Evolutionary conservation across 2,329 filamentous ascomycete species (phyloP).

Genomic region (Talaromyces sp.): DNA sequence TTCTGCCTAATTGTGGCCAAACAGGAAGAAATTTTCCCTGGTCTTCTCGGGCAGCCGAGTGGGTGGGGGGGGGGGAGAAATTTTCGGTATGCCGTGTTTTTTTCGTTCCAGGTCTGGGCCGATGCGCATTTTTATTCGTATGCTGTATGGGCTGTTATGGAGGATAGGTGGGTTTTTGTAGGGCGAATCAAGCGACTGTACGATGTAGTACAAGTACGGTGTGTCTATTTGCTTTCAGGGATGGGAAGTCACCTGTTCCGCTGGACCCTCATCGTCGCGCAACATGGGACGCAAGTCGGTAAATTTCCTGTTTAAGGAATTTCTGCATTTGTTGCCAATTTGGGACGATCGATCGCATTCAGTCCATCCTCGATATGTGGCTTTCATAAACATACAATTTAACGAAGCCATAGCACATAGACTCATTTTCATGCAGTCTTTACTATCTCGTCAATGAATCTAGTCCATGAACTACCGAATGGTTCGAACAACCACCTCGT

Average conservation of each 20-base stretch:
- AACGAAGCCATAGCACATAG: not conserved
- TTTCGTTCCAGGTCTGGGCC: not conserved
- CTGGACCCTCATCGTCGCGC: not conserved
- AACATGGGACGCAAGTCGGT: not conserved
- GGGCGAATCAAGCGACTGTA: not conserved
- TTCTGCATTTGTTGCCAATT: not conserved
- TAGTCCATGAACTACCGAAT: not conserved
- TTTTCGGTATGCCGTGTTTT: conserved; percentile 14
- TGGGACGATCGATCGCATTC: not conserved
- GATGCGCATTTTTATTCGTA: not conserved
- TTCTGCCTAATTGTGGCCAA: not conserved
- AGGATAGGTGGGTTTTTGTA: not conserved
- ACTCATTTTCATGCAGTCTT: not conserved
- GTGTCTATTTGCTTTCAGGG: not conserved
- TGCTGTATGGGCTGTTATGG: no score
- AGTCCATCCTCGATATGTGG: not conserved
- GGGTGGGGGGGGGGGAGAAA: no score
- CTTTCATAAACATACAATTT: not conserved
- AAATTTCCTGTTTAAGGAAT: conserved; percentile 7
- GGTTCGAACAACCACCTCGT: not conserved
- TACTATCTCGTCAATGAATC: not conserved
- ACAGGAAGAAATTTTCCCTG: not conserved
- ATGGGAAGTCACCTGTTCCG: conserved; percentile 5
- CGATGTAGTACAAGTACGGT: not conserved
- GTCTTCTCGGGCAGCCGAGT: conserved; percentile 15